These are phyloP conservation scores for Hypoxylon sp. DNA, from an alignment of 2,329 filamentous ascomycete species.

Conservation along the genomic window DNA sequence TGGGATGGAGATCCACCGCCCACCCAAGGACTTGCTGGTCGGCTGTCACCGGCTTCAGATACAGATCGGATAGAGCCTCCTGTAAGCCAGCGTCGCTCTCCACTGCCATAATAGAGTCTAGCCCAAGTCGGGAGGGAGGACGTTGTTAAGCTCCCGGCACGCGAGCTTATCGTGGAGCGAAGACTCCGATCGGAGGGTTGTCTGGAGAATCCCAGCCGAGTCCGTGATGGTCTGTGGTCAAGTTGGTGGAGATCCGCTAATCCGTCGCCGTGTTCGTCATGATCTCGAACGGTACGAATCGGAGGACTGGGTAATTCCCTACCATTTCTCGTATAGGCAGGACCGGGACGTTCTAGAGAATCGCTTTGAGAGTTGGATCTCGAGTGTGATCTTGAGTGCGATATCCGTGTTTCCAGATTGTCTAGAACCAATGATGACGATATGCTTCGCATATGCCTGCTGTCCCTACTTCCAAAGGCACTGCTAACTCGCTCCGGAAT, in stretches of 20 bases:
- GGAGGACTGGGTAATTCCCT: constrained; percentile 56
- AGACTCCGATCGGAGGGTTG: constrained; percentile 67
- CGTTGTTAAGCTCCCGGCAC: constrained; percentile 62
- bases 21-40: constrained; percentile 60
- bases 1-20: constrained; percentile 65
- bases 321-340: constrained; percentile 60
- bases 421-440: constrained; percentile 67
- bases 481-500: constrained; percentile 64
- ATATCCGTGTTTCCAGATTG: constrained; percentile 50
- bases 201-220: constrained; percentile 66
- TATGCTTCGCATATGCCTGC: constrained; percentile 70
- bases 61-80: constrained; percentile 63
- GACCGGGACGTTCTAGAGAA: constrained; percentile 66
- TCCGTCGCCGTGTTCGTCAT: constrained; percentile 76
- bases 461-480: constrained; percentile 65
- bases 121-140: constrained; percentile 69
- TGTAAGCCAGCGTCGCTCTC: constrained; percentile 69
- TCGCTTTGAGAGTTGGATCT: constrained; percentile 60
- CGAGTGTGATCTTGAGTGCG: constrained; percentile 54
- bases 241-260: constrained; percentile 71
- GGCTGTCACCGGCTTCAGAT: constrained; percentile 65
- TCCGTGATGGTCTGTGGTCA: constrained; percentile 66
- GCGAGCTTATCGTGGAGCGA: constrained; percentile 66
- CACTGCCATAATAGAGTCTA: constrained; percentile 78
- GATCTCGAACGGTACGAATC: constrained; percentile 66